A percentile compares a stretch with the other conserved stretches of the same genome.
Evolutionary conservation across 2,329 filamentous ascomycete species (phyloP).

Genomic region (Aschersonia sp.): DNA sequence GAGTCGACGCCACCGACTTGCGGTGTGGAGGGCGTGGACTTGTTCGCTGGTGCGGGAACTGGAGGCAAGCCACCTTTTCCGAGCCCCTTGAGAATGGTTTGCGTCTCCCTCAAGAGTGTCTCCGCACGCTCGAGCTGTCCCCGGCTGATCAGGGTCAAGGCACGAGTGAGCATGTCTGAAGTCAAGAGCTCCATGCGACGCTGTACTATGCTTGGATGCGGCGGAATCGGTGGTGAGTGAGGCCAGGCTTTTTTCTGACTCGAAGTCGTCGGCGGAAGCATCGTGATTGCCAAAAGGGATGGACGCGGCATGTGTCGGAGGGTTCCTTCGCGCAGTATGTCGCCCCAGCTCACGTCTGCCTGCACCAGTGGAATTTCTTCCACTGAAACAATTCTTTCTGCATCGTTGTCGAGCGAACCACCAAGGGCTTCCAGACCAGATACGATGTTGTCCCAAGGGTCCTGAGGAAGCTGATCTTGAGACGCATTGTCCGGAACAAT

Average conservation of each 20-base stretch:
- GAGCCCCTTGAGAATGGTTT: slow-evolving; percentile 88
- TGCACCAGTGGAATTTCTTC: slow-evolving; percentile 94
- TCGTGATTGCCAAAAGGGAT: slow-evolving; percentile 85
- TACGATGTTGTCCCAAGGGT: slow-evolving; percentile 94
- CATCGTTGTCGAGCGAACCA: slow-evolving; percentile 74
- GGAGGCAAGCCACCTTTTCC: slow-evolving; percentile 91
- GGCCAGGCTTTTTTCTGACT: slow-evolving; percentile 53
- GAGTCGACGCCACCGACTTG: slow-evolving; percentile 28
- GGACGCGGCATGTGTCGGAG: slow-evolving; percentile 77
- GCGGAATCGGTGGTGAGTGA: slow-evolving; percentile 70
- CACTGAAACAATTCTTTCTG: slow-evolving; percentile 68
- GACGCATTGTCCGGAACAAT: slow-evolving; percentile 75
- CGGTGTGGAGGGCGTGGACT: slow-evolving; percentile 33
- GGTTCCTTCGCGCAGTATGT: slow-evolving; percentile 80
- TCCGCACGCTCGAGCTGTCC: slow-evolving; percentile 90
- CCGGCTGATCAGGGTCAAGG: slow-evolving; percentile 77
- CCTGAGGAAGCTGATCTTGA: slow-evolving; percentile 77
- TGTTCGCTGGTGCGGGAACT: slow-evolving; percentile 47
- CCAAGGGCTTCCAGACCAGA: slow-evolving; percentile 89
- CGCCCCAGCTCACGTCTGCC: slow-evolving; percentile 84
- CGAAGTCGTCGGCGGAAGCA: slow-evolving; percentile 56
- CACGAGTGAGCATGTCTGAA: slow-evolving; percentile 92
- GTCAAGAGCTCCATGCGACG: slow-evolving; percentile 94
- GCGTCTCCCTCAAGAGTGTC: slow-evolving; percentile 82
- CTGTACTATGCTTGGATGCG: slow-evolving; percentile 89